phyloP scores from a whole-genome alignment of 2,329 filamentous ascomycete species.

The Alternaria sp. region DNA sequence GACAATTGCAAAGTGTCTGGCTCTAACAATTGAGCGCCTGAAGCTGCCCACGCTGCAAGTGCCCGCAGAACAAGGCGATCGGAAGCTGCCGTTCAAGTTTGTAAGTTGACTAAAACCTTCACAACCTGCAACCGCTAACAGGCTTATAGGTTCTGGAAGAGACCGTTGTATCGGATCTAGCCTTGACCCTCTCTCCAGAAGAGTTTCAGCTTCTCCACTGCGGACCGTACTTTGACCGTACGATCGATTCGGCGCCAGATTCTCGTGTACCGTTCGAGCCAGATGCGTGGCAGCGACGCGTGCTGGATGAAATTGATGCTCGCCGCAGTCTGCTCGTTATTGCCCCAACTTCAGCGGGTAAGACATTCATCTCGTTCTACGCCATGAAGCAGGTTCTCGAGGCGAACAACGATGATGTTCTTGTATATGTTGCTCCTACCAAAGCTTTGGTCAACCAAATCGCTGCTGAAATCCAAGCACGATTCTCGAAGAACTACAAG shows the following conservation, averaged over 20 bases:
- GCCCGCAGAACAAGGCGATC: slow-evolving; percentile 39
- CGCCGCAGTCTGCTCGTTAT: slow-evolving; percentile 76
- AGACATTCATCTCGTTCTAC: slow-evolving; percentile 85
- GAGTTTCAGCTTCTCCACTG: slow-evolving; percentile 73
- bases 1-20: slow-evolving; percentile 38
- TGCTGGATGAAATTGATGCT: slow-evolving; percentile 74
- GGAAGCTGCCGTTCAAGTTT: slow-evolving; percentile 54
- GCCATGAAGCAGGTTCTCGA: slow-evolving; percentile 79
- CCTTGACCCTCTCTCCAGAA: slow-evolving; percentile 51
- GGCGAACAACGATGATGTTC: slow-evolving; percentile 69
- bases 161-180: slow-evolving; percentile 31
- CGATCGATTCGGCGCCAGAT: slow-evolving; percentile 72
- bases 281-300: slow-evolving; percentile 76
- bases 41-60: slow-evolving; percentile 47
- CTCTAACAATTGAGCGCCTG: slow-evolving; percentile 48
- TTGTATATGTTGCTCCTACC: slow-evolving; percentile 81
- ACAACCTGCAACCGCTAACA: not conserved
- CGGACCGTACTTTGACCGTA: slow-evolving; percentile 77
- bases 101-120: slow-evolving; percentile 2
- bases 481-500: slow-evolving; percentile 71
- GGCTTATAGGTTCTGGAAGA: slow-evolving; percentile 19
- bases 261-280: slow-evolving; percentile 74
- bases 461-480: slow-evolving; percentile 76
- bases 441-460: slow-evolving; percentile 86
- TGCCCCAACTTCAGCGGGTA: slow-evolving; percentile 79